Conservation (phyloP, 768 basidiomycete species). For the Lactarius vividus region DNA sequence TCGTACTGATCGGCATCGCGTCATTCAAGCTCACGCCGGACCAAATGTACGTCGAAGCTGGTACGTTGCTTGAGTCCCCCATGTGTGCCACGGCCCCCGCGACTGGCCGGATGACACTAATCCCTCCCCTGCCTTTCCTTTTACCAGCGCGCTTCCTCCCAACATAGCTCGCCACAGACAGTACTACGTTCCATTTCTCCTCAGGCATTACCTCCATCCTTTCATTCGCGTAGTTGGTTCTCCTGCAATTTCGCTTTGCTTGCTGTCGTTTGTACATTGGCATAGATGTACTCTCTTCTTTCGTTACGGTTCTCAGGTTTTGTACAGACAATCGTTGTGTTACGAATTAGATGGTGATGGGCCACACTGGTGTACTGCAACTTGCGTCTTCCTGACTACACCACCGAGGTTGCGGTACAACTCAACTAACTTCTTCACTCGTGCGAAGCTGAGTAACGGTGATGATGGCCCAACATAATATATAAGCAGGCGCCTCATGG, state of each 20-base stretch:
- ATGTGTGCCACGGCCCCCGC: neutral
- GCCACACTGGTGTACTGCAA: neutral
- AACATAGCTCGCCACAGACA: neutral
- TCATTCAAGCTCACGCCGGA: slow-evolving; percentile 65
- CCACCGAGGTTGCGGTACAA: neutral
- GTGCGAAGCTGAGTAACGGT: too few species aligned
- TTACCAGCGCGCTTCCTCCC: slow-evolving; percentile 15
- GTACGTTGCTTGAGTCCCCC: slow-evolving; percentile 40
- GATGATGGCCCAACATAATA: too few species aligned
- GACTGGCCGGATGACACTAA: neutral
- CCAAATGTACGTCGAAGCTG: slow-evolving; percentile 70
- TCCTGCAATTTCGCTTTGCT: neutral
- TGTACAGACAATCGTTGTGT: neutral
- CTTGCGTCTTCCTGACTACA: neutral
- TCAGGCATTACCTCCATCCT: neutral
- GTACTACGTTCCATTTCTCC: neutral
- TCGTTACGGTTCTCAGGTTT: neutral
- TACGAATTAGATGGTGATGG: neutral
- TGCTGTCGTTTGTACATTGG: neutral
- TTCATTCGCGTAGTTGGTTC: neutral
- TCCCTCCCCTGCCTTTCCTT: neutral
- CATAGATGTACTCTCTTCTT: neutral
- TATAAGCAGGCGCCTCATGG: too few species aligned
- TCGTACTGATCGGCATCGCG: slow-evolving; percentile 75
- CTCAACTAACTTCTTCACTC: too few species aligned